These are phyloP conservation scores for Rhizopogon vesiculosus DNA, from an alignment of 768 basidiomycete species.

Conservation along the genomic window DNA sequence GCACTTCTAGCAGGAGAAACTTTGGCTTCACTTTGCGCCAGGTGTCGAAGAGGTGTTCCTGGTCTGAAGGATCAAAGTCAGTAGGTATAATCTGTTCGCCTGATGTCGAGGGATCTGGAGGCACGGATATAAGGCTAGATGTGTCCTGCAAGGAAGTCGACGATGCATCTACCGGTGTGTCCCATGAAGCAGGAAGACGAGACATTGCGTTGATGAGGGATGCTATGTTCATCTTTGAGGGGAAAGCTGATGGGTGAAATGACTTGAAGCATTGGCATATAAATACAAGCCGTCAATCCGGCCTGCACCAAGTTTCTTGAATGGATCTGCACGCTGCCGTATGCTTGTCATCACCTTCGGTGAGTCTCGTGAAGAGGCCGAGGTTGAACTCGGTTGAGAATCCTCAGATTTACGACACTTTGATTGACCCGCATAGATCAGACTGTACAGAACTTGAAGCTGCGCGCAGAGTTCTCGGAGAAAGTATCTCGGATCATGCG, in stretches of 20 bases:
- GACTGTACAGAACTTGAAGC: too few relatives aligned
- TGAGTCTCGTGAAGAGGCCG: too few relatives aligned
- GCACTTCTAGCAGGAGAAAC: slow-evolving; percentile 18
- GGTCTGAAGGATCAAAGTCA: not conserved
- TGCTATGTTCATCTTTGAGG: not conserved
- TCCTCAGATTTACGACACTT: too few relatives aligned
- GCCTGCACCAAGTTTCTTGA: too few relatives aligned
- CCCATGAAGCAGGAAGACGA: too few relatives aligned
- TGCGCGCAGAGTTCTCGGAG: too few relatives aligned
- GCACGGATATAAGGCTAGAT: not conserved
- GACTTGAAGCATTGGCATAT: not conserved
- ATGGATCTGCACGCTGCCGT: not conserved
- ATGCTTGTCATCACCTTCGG: too few relatives aligned
- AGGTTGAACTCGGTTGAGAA: not conserved
- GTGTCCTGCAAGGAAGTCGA: too few relatives aligned
- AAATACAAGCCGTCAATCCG: not conserved
- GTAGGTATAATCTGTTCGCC: not conserved
- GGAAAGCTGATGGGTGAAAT: not conserved
- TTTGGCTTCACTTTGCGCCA: slow-evolving; percentile 9
- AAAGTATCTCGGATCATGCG: too few relatives aligned
- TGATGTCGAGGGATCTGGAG: not conserved
- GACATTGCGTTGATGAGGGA: not conserved
- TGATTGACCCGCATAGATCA: too few relatives aligned
- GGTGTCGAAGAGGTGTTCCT: not conserved
- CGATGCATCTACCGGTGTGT: too few relatives aligned